phyloP scores from a whole-genome alignment of 257 asterid species.

The Ilex asprella region DNA sequence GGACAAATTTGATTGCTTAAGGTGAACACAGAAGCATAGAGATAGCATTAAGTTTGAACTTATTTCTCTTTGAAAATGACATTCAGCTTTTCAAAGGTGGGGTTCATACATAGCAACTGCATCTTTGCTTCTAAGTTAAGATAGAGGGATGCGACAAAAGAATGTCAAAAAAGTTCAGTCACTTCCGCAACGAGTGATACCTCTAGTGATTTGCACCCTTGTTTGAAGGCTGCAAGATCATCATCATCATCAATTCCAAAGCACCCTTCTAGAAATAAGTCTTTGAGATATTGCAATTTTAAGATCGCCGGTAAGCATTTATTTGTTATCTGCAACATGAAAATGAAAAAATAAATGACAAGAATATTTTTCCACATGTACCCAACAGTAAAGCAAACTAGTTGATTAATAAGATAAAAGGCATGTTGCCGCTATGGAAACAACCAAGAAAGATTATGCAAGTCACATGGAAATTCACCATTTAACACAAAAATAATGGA shows the following conservation, averaged over 20 bases:
- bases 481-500: no score
- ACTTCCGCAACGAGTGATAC: conserved; percentile 2
- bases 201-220: conserved; percentile 24
- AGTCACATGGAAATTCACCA: no score
- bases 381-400: no score
- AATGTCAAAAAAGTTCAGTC: not conserved
- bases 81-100: no score
- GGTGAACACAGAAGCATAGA: not conserved
- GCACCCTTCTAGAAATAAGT: conserved; percentile 30
- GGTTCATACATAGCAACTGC: no score
- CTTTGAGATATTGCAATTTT: conserved; percentile 30
- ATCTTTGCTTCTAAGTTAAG: no score
- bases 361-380: not conserved
- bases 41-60: no score
- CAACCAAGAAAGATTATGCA: no score
- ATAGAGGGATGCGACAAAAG: no score
- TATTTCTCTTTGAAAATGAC: no score
- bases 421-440: no score
- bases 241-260: conserved; percentile 31
- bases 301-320: conserved; percentile 24
- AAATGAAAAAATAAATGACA: not conserved
- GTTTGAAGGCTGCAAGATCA: conserved; percentile 19
- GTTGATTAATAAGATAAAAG: no score
- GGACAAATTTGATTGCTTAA: not conserved
- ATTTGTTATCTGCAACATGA: conserved; percentile 24